Base-by-base conservation (phyloP, 257 asterid species). In the Salvia splendens region DNA sequence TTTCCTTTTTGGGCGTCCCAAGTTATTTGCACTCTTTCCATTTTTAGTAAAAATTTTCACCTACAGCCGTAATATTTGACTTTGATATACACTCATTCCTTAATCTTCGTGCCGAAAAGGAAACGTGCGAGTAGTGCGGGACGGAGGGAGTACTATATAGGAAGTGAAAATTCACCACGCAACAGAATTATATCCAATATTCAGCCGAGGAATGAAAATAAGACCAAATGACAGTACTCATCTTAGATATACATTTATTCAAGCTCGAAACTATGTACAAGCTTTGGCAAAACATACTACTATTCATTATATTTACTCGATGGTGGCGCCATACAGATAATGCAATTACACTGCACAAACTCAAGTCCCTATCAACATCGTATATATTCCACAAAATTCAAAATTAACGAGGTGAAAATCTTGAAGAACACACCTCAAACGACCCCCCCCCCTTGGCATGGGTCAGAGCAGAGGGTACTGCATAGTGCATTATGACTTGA, bases 341-440 rank as follows among this genome's bases (percentile, higher is more conserved):
- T 63, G 70, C 77, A 73, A 50, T 48, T 46, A 41, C 54, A 71
- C 55, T 55, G 45, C 45, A 66, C 67, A 65, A 36, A 12, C 72
- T 67, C 61, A 50, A 46, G 62, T 71, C 51, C 38, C 75, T 51
- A 57, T 42, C 38, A 47, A 70, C 73, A 68, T 41, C 56, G 40
- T 43, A 62, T 65, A 66, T 69, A 66, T 70, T 57, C 52, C 41
- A 75, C 73, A 72, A 20, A 51, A 36, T 69, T 36, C 78, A 76
- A 75, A 81, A 75, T 77, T 73, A 74, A 12, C 2, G 67, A 60
- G 74, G 67, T 65, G 20, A 28, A 50, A 64, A 58, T 51, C 80
- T 70, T 64, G 57, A 49, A 53, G 55, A 59, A 59, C 61, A 66
- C 69, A 30, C 66, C 74, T 64, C 33, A 38, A 61, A 60, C 42